Conservation (phyloP, 768 basidiomycete genomes). For the Phlebiopsis flavidoalba region DNA sequence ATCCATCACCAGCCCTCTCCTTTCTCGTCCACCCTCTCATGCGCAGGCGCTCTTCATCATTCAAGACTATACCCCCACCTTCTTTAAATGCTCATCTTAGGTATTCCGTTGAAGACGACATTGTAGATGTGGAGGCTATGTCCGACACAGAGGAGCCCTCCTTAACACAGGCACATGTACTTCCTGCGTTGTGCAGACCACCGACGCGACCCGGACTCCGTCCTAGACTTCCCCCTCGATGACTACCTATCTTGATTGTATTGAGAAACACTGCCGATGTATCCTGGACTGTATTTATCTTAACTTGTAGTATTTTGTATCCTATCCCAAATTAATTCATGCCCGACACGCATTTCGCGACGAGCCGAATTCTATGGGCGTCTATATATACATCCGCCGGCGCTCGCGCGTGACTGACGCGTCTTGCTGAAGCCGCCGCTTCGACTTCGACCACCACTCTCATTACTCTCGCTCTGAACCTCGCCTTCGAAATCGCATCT, state of each 20-base stretch:
- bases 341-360: too few species aligned
- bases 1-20: neutral
- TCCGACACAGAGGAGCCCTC: neutral
- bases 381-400: neutral
- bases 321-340: neutral
- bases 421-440: neutral
- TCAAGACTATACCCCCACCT: neutral
- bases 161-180: neutral
- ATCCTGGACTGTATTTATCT: neutral
- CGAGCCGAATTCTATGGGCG: neutral
- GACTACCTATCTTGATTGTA: neutral
- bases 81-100: neutral
- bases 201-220: neutral
- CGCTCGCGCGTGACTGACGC: constrained; percentile 9
- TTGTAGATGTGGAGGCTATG: neutral
- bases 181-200: neutral
- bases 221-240: neutral
- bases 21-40: neutral
- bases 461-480: neutral
- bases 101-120: neutral
- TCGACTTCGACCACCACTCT: neutral
- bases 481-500: neutral
- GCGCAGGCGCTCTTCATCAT: neutral
- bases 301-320: neutral
- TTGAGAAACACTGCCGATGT: neutral